Conservation (phyloP, 371 early-diverging fungal species). For the Phascolomyces articulosus region DNA sequence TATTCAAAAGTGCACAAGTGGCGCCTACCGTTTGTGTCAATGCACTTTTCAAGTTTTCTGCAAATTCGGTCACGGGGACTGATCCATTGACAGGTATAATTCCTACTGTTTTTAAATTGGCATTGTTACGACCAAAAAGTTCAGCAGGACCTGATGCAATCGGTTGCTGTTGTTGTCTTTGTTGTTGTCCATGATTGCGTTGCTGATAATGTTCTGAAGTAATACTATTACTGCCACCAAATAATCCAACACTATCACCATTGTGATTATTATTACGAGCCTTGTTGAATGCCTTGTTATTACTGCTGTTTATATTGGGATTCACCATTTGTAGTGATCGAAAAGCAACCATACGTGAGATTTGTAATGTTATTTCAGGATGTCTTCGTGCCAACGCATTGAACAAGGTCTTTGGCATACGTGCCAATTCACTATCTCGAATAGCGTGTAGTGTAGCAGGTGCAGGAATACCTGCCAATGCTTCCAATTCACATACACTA, state of each 20-base stretch:
- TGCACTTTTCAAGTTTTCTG: conserved; percentile 77
- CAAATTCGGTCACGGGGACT: conserved; percentile 91
- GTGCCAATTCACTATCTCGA: conserved; percentile 93
- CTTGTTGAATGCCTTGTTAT: not conserved
- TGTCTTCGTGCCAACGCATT: conserved; percentile 86
- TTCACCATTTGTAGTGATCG: conserved; percentile 58
- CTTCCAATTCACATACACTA: conserved; percentile 94
- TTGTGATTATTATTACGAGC: not conserved
- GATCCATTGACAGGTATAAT: conserved; percentile 84
- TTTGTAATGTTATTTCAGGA: conserved; percentile 91
- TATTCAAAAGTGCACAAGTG: conserved; percentile 77
- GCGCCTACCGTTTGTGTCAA: conserved; percentile 75
- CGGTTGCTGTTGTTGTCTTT: not conserved
- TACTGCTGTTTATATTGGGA: conserved; percentile 16
- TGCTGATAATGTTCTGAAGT: not conserved
- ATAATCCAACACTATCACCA: not conserved
- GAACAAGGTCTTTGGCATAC: conserved; percentile 95
- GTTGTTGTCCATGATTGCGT: not conserved
- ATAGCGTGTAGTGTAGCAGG: conserved; percentile 96
- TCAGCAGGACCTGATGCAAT: conserved; percentile 27
- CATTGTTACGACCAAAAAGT: conserved; percentile 76
- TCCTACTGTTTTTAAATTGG: conserved; percentile 92
- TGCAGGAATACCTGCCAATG: conserved; percentile 79
- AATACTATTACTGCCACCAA: not conserved
- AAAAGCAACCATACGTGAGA: conserved; percentile 89